Conservation (phyloP, 1,139 yeast genomes). For the Protomyces arabidopsidicola region DNA sequence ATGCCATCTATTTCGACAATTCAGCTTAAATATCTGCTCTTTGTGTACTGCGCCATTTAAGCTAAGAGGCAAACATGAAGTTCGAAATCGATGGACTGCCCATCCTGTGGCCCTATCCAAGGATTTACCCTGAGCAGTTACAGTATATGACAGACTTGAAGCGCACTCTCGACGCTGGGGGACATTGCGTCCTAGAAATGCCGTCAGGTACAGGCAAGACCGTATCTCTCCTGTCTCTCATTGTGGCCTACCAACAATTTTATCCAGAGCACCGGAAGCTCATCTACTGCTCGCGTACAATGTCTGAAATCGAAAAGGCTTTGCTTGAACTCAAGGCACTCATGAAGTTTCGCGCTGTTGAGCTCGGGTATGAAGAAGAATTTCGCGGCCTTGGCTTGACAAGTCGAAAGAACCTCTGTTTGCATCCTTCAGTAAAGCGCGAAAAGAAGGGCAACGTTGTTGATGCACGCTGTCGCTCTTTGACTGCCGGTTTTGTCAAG, state of each 20-base stretch:
- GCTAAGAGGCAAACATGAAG: neutral
- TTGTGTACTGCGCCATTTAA: no score
- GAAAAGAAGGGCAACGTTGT: slow-evolving; percentile 91
- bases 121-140: slow-evolving; percentile 96
- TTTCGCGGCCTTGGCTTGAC: slow-evolving; percentile 92
- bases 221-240: slow-evolving; percentile 77
- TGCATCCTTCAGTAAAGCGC: slow-evolving; percentile 80
- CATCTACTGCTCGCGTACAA: slow-evolving; percentile 96
- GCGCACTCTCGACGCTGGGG: slow-evolving; percentile 90
- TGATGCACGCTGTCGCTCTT: slow-evolving; percentile 90
- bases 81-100: slow-evolving; percentile 78
- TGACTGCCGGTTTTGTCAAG: slow-evolving; percentile 86
- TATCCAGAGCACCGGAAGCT: slow-evolving; percentile 93
- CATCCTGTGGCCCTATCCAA: slow-evolving; percentile 92
- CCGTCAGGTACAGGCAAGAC: slow-evolving; percentile 99
- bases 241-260: slow-evolving; percentile 83
- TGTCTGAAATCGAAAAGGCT: slow-evolving; percentile 98
- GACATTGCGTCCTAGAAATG: slow-evolving; percentile 86
- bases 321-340: slow-evolving; percentile 82
- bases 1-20: no score
- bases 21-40: no score
- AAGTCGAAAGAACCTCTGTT: slow-evolving; percentile 85
- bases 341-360: slow-evolving; percentile 79
- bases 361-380: slow-evolving; percentile 75
- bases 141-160: slow-evolving; percentile 96